Percentiles rank a stretch among this genome's conserved stretches.
phyloP scores from a whole-genome alignment of 116 monocot genomes.

The Phalaenopsis hybrid region DNA sequence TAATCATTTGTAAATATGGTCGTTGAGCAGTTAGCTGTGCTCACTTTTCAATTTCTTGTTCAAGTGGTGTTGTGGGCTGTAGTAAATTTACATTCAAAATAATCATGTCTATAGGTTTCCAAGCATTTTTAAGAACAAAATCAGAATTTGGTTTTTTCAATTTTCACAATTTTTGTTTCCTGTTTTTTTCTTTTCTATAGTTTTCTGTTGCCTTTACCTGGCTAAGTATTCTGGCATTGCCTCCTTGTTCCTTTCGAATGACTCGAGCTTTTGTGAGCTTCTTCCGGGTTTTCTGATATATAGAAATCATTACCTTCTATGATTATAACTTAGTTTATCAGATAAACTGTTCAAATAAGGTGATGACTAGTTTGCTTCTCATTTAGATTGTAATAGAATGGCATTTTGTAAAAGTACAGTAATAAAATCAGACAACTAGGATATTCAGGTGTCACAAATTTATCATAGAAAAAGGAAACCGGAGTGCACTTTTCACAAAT shows the following conservation, averaged over 20 bases:
- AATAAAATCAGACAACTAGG: neutral
- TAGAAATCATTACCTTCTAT: neutral
- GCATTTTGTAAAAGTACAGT: neutral
- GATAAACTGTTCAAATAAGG: neutral
- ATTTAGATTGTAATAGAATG: too few species aligned
- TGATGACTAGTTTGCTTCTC: neutral
- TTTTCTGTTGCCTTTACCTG: neutral
- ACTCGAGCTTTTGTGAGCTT: neutral
- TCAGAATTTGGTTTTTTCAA: too few species aligned
- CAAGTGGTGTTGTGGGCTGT: too few species aligned
- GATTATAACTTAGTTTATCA: neutral
- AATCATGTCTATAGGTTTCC: too few species aligned
- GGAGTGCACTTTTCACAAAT: neutral
- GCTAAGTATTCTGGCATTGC: neutral
- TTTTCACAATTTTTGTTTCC: too few species aligned
- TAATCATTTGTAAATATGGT: too few species aligned
- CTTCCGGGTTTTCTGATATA: neutral
- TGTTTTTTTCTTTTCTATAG: too few species aligned
- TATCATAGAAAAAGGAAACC: neutral
- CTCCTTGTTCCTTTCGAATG: neutral
- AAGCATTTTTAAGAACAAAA: too few species aligned
- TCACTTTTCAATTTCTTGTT: too few species aligned
- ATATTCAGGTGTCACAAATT: conserved; percentile 1
- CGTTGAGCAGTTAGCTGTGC: too few species aligned
- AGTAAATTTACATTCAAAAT: too few species aligned